Base-by-base conservation (phyloP, 768 basidiomycete species). In the Boletus reticulatus region DNA sequence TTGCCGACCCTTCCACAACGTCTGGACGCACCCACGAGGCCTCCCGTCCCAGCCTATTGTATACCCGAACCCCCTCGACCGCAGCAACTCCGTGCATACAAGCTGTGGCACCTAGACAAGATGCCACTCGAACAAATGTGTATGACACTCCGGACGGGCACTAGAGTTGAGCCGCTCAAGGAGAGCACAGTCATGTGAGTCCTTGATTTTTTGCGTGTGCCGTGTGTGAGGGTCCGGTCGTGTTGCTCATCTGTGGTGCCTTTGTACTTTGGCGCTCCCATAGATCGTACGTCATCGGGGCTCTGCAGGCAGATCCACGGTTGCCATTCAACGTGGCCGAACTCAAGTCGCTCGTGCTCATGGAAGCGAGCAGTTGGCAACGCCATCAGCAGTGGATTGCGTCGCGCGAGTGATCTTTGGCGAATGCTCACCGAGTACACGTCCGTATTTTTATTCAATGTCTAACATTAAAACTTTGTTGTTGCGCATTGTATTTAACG, bases 171-270 rank as follows among this genome's bases (percentile, higher is more conserved):
- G 50, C 80, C 79, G 17, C 70, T 81, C 41, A 74, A 74, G 43
- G 71, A 74, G 50, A 72, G 75, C 44, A 78, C 80, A 2, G 79
- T 80, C 41, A 80, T 81, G 78, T 80, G 46, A 60, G 76, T 66
- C 7, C 13, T 27, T 27, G n/a, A 29, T 43, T 29, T 6, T 37
- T 22, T 27, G 36, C 22, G 9, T 10, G 37, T 39, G n/a, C 34
- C 34, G 34, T 36, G 34, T 14, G 34, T 4, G 13, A 11, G 34
- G 34, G 14, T 36, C 34, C 34, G 13, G 34, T 36, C 34, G 14
- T 36, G 13, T 11, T 36, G 14, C 34, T 36, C 34, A 36, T 36
- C 13, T 36, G 14, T 36, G 34, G 34, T 36, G 14, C 14, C 34
- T 3, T 36, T 6, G 22, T 46, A n/a, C 5, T 11, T 51, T 7